phyloP scores from a whole-genome alignment of 371 early-diverging fungal genomes.

The Lichtheimia ornata region DNA sequence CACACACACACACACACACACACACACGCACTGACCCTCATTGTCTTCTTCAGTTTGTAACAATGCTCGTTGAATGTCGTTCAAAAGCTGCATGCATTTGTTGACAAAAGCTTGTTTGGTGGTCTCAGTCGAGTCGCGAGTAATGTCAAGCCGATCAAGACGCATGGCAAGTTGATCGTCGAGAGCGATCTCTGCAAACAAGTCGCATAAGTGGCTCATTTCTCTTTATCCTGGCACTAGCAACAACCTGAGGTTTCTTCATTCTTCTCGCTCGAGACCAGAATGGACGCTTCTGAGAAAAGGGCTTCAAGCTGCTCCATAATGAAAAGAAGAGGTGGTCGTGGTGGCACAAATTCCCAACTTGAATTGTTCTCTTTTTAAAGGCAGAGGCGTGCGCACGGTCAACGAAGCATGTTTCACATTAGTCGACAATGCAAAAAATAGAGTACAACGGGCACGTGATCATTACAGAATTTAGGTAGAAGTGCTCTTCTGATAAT shows the following conservation, averaged over 20 bases:
- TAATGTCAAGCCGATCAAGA: conserved; percentile 4
- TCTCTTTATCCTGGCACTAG: no score
- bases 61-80: conserved; percentile 26
- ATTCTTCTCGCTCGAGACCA: background rate
- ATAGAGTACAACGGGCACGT: no score
- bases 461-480: no score
- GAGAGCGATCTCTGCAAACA: background rate
- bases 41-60: conserved; percentile 22
- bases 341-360: no score
- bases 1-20: background rate
- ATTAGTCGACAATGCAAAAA: no score
- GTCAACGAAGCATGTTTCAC: no score
- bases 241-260: background rate
- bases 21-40: conserved; percentile 8
- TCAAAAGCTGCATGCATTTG: conserved; percentile 27
- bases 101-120: conserved; percentile 25
- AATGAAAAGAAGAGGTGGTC: background rate
- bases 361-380: no score
- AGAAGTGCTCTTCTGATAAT: no score
- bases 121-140: background rate
- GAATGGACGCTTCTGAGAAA: background rate
- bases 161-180: conserved; percentile 9
- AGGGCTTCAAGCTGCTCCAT: conserved; percentile 2
- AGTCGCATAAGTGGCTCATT: no score
- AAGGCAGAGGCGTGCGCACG: no score